Percentiles rank a stretch among this genome's conserved stretches.
These are phyloP conservation scores for Trichoderma harzianum DNA, from an alignment of 2,329 filamentous ascomycete genomes.

Conservation along the genomic window DNA sequence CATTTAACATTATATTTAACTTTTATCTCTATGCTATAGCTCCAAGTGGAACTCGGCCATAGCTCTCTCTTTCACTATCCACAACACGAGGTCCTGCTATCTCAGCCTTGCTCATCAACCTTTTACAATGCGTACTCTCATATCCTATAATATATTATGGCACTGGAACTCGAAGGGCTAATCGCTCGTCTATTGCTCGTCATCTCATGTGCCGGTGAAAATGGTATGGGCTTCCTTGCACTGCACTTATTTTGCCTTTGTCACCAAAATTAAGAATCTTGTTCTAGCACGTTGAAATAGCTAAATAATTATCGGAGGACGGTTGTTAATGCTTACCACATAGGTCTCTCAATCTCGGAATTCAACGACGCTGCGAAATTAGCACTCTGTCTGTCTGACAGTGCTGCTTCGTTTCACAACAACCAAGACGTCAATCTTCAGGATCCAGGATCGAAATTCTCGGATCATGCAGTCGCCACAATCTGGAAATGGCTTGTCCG, in stretches of 20 bases:
- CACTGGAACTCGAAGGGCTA: constrained; percentile 38
- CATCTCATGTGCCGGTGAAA: constrained; percentile 38
- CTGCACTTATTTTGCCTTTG: not conserved
- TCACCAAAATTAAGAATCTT: not conserved
- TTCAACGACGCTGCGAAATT: constrained; percentile 33
- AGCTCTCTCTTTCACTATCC: not conserved
- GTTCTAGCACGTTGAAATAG: not conserved
- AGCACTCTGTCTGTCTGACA: constrained; percentile 22
- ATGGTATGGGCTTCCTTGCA: constrained; percentile 27
- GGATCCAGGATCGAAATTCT: constrained; percentile 18
- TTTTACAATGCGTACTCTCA: constrained; percentile 27
- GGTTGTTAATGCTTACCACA: not conserved
- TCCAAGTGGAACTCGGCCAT: no score
- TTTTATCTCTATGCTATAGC: no score
- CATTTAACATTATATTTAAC: no score
- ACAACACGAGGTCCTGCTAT: not conserved
- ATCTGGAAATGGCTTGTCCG: constrained; percentile 38
- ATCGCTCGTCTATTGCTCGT: constrained; percentile 36
- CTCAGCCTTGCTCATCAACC: not conserved
- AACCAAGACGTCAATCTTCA: not conserved
- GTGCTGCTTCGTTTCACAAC: not conserved
- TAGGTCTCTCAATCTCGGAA: constrained; percentile 32
- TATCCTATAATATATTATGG: constrained; percentile 28
- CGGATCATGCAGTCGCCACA: constrained; percentile 29
- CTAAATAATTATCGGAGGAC: not conserved